Percentiles rank a stretch among this genome's conserved stretches.
These are phyloP conservation scores for Xylariales sp. DNA, from an alignment of 2,329 filamentous ascomycete species.

Conservation along the genomic window DNA sequence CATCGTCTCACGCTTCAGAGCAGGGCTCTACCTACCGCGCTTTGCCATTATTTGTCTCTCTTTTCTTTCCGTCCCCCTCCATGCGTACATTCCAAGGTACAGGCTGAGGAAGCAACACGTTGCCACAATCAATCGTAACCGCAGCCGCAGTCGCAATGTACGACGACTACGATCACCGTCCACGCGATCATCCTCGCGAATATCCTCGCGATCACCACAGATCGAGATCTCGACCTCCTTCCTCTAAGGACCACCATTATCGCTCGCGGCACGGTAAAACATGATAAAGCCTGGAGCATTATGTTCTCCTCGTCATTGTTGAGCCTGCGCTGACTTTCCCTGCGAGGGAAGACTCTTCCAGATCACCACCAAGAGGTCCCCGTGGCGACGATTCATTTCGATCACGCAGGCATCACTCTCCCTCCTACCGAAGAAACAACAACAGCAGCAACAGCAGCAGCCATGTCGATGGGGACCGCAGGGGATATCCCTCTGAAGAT, in stretches of 20 bases:
- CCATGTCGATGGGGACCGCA: slow-evolving; percentile 40
- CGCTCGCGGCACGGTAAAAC: slow-evolving; percentile 53
- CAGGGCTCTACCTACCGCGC: not conserved
- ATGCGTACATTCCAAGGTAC: not conserved
- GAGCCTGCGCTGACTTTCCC: slow-evolving; percentile 52
- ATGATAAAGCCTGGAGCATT: slow-evolving; percentile 50
- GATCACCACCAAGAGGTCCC: slow-evolving; percentile 44
- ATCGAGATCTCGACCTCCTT: slow-evolving; percentile 48
- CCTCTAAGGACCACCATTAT: slow-evolving; percentile 49
- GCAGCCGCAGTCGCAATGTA: slow-evolving; percentile 43
- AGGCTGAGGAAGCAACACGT: slow-evolving; percentile 5
- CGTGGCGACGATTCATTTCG: slow-evolving; percentile 47
- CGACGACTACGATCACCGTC: slow-evolving; percentile 49
- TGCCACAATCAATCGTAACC: not conserved
- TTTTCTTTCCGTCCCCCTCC: not conserved
- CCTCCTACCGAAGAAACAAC: slow-evolving; percentile 39
- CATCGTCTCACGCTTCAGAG: too few species aligned
- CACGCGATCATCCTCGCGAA: slow-evolving; percentile 36
- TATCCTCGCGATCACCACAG: slow-evolving; percentile 40
- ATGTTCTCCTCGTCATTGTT: slow-evolving; percentile 42
- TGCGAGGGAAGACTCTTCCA: slow-evolving; percentile 51
- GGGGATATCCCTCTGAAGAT: slow-evolving; percentile 35
- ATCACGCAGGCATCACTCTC: slow-evolving; percentile 40
- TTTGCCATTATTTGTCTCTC: not conserved
- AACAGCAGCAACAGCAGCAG: not conserved